A percentile compares a stretch with the other conserved stretches of the same genome.
Conservation (phyloP, 2,329 filamentous ascomycete species). For the Nothophoma quercina region DNA sequence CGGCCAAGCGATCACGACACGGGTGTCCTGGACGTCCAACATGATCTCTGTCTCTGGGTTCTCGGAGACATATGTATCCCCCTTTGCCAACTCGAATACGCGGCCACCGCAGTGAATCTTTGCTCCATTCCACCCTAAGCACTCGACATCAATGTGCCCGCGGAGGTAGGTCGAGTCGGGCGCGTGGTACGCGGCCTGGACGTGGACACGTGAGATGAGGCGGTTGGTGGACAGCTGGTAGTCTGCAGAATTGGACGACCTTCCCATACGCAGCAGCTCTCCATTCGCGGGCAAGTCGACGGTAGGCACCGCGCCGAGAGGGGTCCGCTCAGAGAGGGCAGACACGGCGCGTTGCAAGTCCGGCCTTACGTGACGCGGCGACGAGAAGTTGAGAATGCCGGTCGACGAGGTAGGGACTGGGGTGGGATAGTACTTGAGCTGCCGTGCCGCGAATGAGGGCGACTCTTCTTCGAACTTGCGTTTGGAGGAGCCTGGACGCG, state of each 20-base stretch:
- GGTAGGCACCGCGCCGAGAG: conserved; percentile 82
- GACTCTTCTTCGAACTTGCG: conserved; percentile 66
- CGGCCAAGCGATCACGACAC: conserved; percentile 93
- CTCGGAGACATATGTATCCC: conserved; percentile 88
- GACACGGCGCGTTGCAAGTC: conserved; percentile 65
- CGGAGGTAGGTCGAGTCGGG: conserved; percentile 71
- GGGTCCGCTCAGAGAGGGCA: conserved; percentile 77
- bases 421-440: conserved; percentile 81
- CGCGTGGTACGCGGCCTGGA: conserved; percentile 83
- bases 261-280: conserved; percentile 83
- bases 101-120: conserved; percentile 91
- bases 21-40: conserved; percentile 91
- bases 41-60: conserved; percentile 90
- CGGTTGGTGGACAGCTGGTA: conserved; percentile 93
- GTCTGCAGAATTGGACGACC: conserved; percentile 94
- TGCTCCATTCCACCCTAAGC: conserved; percentile 94
- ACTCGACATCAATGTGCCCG: conserved; percentile 85
- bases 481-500: conserved; percentile 68
- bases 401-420: conserved; percentile 94
- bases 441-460: conserved; percentile 56
- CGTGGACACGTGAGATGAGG: conserved; percentile 90
- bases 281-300: conserved; percentile 83
- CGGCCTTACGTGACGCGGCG: conserved; percentile 61
- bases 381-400: conserved; percentile 85
- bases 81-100: conserved; percentile 85